A percentile compares a stretch with the other conserved stretches of the same genome.
These are phyloP conservation scores for Cinchona pubescens DNA, from an alignment of 257 asterid species.

Conservation along the genomic window DNA sequence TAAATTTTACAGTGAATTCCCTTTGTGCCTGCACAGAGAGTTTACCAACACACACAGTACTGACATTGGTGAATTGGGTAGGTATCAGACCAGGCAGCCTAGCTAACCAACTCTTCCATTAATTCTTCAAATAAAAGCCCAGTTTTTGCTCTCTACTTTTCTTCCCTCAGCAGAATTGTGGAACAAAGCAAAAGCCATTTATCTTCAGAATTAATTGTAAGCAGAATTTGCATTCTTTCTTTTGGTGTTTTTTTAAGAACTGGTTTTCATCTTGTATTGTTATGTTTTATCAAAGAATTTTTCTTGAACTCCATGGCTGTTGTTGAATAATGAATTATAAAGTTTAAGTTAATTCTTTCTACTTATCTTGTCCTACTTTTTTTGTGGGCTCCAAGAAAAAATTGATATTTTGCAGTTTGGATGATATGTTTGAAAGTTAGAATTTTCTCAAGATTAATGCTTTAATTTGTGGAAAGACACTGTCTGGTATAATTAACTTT, in stretches of 20 bases:
- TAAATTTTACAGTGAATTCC: too few species aligned
- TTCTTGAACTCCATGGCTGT: background rate
- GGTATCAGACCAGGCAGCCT: background rate
- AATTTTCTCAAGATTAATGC: background rate
- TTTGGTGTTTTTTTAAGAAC: background rate
- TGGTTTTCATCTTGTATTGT: background rate
- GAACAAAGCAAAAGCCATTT: background rate
- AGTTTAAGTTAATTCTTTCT: background rate
- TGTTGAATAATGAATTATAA: background rate
- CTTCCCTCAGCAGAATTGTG: background rate
- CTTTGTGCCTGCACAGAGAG: too few species aligned
- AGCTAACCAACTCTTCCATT: background rate
- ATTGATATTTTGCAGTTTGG: background rate
- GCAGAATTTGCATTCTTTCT: background rate
- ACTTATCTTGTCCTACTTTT: background rate
- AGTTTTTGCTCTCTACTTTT: too few species aligned
- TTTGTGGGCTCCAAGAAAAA: background rate
- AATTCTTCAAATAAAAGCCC: background rate
- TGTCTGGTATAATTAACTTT: background rate
- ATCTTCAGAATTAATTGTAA: background rate
- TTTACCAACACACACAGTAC: too few species aligned
- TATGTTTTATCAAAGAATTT: background rate
- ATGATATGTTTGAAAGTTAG: background rate
- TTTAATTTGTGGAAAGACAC: too few species aligned
- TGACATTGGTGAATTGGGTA: background rate